Evolutionary conservation across 306 rosid genomes (phyloP), one percentile per base, ranked within the genome.

Genomic region (Erythrophleum fordii): DNA sequence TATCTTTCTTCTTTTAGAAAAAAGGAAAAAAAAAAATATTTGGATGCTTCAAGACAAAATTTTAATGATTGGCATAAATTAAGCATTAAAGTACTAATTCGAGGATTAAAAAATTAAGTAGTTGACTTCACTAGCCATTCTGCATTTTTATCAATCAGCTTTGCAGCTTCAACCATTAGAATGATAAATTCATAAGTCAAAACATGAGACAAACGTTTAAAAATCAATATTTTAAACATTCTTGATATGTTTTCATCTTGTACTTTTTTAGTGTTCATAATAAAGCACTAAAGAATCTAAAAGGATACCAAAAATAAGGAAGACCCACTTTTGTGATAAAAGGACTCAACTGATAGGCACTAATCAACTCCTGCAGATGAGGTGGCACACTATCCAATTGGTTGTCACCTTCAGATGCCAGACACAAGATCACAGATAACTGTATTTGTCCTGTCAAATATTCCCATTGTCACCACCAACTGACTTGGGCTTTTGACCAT

Each of bases 291-390:
- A 66, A 55, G 34, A 74, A 29, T 8, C 28, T 44, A 46, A 17
- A 77, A 71, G 39, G 53, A 49, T 2, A 75, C 23, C 60, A 77
- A 83, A 41, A 51, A 29, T 82, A 82, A 85, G 13, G 79, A 85
- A 87, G 61, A 91, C 93, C 84, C 89, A 95, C 99, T 89, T 95
- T 91, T 83, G 95, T 82, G 81, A 86, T 83, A 89, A 90, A 95
- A 74, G 97, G 87, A 93, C 90, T 93, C 93, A 95, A 90, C 88
- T 89, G 86, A 86, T 91, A 85, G 85, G 85, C 82, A 49, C 68
- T 75, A 73, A 93, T 84, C 67, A 93, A 84, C 90, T 90, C 93
- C 68, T 74, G 89, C 23, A 93, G 85, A 77, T 75, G 84, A 8
- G 75, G 80, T 3, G 89, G 88, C 72, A 93, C 72, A 76, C 23